A percentile compares a stretch with the other conserved stretches of the same genome.
These are phyloP conservation scores for Trifolium pratense DNA, from an alignment of 306 rosid genomes.

Conservation along the genomic window DNA sequence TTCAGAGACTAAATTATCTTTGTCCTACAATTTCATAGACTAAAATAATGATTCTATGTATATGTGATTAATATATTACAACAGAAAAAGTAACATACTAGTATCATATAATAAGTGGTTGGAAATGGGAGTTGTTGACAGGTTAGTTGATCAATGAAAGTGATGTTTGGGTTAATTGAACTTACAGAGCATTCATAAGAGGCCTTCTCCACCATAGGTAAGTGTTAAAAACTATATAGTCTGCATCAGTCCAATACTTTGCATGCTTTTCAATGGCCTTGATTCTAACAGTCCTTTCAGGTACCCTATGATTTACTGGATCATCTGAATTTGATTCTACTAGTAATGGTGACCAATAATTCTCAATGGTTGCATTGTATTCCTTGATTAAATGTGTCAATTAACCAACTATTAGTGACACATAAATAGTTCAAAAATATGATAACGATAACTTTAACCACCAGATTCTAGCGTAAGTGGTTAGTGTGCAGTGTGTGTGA, in stretches of 20 bases:
- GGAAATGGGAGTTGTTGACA: slow-evolving; percentile 26
- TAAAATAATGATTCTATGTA: neutral
- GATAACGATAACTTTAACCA: neutral
- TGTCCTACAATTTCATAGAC: neutral
- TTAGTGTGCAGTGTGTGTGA: too few relatives aligned
- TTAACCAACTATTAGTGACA: slow-evolving; percentile 6
- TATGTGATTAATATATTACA: neutral
- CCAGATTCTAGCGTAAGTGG: too few relatives aligned
- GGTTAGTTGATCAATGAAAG: slow-evolving; percentile 6
- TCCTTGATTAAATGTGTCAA: slow-evolving; percentile 53
- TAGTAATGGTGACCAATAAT: slow-evolving; percentile 82
- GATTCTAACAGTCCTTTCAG: slow-evolving; percentile 66
- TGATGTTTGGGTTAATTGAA: slow-evolving; percentile 15
- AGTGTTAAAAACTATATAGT: slow-evolving; percentile 70
- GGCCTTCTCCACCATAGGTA: slow-evolving; percentile 92
- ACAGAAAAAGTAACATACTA: neutral
- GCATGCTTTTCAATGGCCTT: slow-evolving; percentile 83
- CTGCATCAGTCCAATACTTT: slow-evolving; percentile 70
- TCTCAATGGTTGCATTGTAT: slow-evolving; percentile 76
- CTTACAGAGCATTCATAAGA: slow-evolving; percentile 64
- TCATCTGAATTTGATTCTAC: slow-evolving; percentile 91
- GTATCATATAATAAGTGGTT: slow-evolving; percentile 17
- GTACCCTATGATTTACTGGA: slow-evolving; percentile 71
- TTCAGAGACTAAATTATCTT: neutral
- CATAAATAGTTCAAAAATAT: neutral